phyloP scores from a whole-genome alignment of 139 green algal species.

The Tetraselmis striata region DNA sequence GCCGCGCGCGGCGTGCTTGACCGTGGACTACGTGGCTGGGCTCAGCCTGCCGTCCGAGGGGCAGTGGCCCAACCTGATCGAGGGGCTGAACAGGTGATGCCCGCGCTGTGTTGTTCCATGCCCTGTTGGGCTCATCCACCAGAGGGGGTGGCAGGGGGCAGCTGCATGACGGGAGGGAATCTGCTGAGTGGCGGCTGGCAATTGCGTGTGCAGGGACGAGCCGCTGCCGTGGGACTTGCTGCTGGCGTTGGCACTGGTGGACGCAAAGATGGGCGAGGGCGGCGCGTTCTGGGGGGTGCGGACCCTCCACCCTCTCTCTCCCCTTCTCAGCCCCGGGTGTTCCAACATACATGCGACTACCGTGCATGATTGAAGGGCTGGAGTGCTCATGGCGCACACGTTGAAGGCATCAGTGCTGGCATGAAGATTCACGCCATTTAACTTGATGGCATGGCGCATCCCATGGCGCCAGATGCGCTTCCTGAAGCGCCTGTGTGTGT shows the following conservation, averaged over 20 bases:
- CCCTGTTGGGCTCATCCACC: not conserved
- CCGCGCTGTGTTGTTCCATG: not conserved
- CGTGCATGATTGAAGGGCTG: too few relatives aligned
- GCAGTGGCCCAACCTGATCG: conserved; percentile 18
- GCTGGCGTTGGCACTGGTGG: conserved; percentile 51
- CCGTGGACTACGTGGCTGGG: conserved; percentile 40
- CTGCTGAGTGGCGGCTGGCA: not conserved
- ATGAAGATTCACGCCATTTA: too few relatives aligned
- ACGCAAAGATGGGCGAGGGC: conserved; percentile 40
- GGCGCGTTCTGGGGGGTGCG: conserved; percentile 30
- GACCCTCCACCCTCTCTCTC: too few relatives aligned
- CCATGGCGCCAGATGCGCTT: not conserved
- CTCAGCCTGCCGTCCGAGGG: conserved; percentile 20
- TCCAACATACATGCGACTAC: too few relatives aligned
- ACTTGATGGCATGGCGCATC: not conserved
- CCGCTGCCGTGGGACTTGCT: conserved; percentile 55
- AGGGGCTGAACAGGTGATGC: not conserved
- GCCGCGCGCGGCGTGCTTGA: conserved; percentile 29
- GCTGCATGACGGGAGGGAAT: too few relatives aligned
- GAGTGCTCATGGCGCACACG: too few relatives aligned
- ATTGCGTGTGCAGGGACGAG: conserved; percentile 17
- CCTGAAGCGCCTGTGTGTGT: too few relatives aligned
- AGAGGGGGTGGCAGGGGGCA: too few relatives aligned
- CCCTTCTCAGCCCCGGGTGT: too few relatives aligned
- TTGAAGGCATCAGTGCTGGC: too few relatives aligned